Evolutionary conservation across 2,329 filamentous ascomycete species (phyloP).

Genomic region (Madurella fahalii): DNA sequence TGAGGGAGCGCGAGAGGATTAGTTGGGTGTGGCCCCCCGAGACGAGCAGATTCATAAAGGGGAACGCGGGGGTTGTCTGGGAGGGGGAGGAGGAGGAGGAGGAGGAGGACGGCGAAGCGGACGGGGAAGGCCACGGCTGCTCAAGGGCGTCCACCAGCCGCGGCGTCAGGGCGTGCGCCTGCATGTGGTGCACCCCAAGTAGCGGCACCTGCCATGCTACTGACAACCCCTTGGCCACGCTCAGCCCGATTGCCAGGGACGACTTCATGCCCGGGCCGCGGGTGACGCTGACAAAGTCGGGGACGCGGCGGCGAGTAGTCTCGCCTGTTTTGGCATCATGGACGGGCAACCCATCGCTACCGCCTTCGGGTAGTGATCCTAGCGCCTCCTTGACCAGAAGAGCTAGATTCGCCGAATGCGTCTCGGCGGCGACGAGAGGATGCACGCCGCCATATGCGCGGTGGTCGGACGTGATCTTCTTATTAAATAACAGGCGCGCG

Average conservation of each 20-base stretch:
- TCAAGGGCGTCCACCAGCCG: slow-evolving; percentile 64
- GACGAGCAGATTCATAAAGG: slow-evolving; percentile 83
- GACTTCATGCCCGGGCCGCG: slow-evolving; percentile 84
- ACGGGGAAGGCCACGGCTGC: not conserved
- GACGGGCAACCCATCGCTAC: not conserved
- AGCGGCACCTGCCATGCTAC: slow-evolving; percentile 79
- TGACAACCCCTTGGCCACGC: slow-evolving; percentile 82
- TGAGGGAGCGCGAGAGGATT: slow-evolving; percentile 65
- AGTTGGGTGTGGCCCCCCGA: slow-evolving; percentile 92
- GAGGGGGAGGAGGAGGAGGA: too few relatives aligned
- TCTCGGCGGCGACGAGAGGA: slow-evolving; percentile 68
- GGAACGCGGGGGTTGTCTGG: slow-evolving; percentile 49
- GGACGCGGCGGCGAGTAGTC: slow-evolving; percentile 42
- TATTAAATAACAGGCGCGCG: slow-evolving; percentile 69
- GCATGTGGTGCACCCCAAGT: slow-evolving; percentile 92
- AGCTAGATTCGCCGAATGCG: slow-evolving; percentile 69
- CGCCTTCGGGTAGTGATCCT: slow-evolving; percentile 39
- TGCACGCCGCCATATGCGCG: slow-evolving; percentile 72
- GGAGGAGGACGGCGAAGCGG: too few relatives aligned
- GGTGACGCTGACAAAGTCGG: slow-evolving; percentile 85
- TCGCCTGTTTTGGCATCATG: slow-evolving; percentile 6
- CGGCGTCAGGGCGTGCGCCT: slow-evolving; percentile 88
- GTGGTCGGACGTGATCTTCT: slow-evolving; percentile 78
- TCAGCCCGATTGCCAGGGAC: slow-evolving; percentile 72
- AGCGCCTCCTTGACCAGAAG: slow-evolving; percentile 64